These are phyloP conservation scores for Fragilariopsis cylindrus DNA, from an alignment of 108 stramenopile species.

Conservation along the genomic window DNA sequence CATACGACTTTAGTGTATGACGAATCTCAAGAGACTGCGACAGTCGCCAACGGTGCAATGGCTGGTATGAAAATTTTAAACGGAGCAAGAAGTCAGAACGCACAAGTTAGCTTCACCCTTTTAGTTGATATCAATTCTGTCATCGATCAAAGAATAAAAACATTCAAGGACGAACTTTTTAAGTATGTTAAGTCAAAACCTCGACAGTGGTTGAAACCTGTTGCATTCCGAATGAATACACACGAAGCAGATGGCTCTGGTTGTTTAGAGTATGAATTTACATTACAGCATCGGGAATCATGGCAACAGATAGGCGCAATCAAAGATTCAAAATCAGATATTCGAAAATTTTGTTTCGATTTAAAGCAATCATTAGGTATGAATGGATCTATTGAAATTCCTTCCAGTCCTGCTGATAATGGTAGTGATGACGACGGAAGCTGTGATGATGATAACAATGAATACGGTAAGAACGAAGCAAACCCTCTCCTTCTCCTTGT, in stretches of 20 bases:
- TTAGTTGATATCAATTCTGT: constrained; percentile 61
- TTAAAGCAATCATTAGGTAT: no score
- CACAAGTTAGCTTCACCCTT: constrained; percentile 40
- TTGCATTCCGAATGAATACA: constrained; percentile 52
- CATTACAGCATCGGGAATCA: constrained; percentile 43
- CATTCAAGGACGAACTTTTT: constrained; percentile 53
- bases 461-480: no score
- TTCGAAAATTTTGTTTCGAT: neutral
- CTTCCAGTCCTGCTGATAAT: no score
- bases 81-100: constrained; percentile 62
- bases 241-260: constrained; percentile 59
- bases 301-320: neutral
- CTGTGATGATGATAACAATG: no score
- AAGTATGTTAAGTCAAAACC: constrained; percentile 61
- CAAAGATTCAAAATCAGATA: neutral
- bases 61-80: constrained; percentile 68
- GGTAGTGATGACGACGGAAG: no score
- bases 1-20: constrained; percentile 2
- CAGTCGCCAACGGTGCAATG: constrained; percentile 62
- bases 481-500: no score
- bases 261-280: constrained; percentile 62
- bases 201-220: constrained; percentile 55
- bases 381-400: no score
- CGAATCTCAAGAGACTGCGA: constrained; percentile 62
- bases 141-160: constrained; percentile 38